A percentile compares a stretch with the other conserved stretches of the same genome.
phyloP scores from a whole-genome alignment of 495 filamentous ascomycete species.

The Aspergillus asperescens region DNA sequence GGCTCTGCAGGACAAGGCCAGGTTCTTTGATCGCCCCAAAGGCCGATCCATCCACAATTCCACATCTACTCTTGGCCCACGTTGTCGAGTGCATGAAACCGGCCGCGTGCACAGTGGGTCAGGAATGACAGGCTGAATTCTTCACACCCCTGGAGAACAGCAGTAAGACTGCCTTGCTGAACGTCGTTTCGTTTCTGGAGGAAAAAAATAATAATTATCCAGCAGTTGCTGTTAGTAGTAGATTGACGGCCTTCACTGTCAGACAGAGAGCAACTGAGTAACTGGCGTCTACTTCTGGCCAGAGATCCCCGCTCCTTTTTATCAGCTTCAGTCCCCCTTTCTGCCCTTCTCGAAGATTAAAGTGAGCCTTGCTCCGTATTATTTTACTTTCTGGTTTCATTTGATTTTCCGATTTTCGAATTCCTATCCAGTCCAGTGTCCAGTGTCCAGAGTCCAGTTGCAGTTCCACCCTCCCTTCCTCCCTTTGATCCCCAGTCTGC shows the following conservation, averaged over 20 bases:
- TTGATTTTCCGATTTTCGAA: slow-evolving; percentile 14
- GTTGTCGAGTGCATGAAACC: slow-evolving; percentile 45
- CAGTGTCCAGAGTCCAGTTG: too few relatives aligned
- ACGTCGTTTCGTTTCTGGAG: too few relatives aligned
- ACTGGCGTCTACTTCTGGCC: too few relatives aligned
- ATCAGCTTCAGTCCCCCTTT: too few relatives aligned
- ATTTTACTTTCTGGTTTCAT: slow-evolving; percentile 14
- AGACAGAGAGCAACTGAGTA: too few relatives aligned
- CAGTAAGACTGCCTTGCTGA: too few relatives aligned
- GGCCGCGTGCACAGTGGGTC: slow-evolving; percentile 43
- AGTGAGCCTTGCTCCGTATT: neutral
- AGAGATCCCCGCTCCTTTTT: too few relatives aligned
- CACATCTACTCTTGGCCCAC: slow-evolving; percentile 36
- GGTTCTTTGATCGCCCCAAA: slow-evolving; percentile 24
- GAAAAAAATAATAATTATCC: neutral
- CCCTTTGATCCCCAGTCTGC: slow-evolving; percentile 5
- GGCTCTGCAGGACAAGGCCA: slow-evolving; percentile 19
- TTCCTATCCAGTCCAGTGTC: too few relatives aligned
- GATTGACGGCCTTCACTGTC: too few relatives aligned
- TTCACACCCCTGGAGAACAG: slow-evolving; percentile 26
- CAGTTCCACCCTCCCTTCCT: slow-evolving; percentile 20
- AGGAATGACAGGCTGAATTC: slow-evolving; percentile 40
- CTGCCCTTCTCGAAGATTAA: neutral
- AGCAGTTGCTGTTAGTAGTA: too few relatives aligned
- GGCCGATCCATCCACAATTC: slow-evolving; percentile 26